phyloP scores from a whole-genome alignment of 495 filamentous ascomycete species.

The Penicillium manginii region DNA sequence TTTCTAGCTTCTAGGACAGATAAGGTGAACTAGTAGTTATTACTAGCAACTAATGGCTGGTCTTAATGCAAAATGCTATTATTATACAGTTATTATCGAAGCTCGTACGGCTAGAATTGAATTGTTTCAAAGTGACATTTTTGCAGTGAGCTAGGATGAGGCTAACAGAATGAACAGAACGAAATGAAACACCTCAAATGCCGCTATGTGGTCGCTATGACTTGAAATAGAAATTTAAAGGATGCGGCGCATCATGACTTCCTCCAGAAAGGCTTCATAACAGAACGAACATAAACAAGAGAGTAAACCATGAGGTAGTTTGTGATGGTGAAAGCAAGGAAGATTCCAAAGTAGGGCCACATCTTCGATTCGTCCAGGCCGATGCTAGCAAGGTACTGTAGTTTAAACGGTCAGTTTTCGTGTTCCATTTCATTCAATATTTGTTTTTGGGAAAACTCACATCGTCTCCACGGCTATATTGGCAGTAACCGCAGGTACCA shows the following conservation, averaged over 20 bases:
- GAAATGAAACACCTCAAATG: neutral
- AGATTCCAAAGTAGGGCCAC: conserved; percentile 76
- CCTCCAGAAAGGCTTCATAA: conserved; percentile 41
- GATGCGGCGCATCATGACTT: conserved; percentile 20
- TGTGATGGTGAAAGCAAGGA: conserved; percentile 67
- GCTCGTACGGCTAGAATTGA: too few species aligned
- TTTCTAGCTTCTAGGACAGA: too few species aligned
- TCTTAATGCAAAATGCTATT: too few species aligned
- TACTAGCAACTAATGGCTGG: too few species aligned
- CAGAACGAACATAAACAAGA: conserved; percentile 42
- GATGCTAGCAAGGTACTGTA: conserved; percentile 63
- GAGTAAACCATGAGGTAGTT: conserved; percentile 73
- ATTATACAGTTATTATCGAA: too few species aligned
- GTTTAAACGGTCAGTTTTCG: conserved; percentile 13
- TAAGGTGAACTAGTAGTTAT: too few species aligned
- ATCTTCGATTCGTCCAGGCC: conserved; percentile 63
- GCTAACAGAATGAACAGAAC: neutral
- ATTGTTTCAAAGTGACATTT: neutral
- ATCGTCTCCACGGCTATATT: conserved; percentile 59
- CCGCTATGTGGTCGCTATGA: neutral
- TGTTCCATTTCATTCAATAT: neutral
- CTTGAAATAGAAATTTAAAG: neutral
- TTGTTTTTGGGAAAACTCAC: conserved; percentile 32
- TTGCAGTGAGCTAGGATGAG: neutral
- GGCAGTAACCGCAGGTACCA: conserved; percentile 59